phyloP scores from a whole-genome alignment of 2,329 filamentous ascomycete genomes.

The Domatiomyces catenatus region DNA sequence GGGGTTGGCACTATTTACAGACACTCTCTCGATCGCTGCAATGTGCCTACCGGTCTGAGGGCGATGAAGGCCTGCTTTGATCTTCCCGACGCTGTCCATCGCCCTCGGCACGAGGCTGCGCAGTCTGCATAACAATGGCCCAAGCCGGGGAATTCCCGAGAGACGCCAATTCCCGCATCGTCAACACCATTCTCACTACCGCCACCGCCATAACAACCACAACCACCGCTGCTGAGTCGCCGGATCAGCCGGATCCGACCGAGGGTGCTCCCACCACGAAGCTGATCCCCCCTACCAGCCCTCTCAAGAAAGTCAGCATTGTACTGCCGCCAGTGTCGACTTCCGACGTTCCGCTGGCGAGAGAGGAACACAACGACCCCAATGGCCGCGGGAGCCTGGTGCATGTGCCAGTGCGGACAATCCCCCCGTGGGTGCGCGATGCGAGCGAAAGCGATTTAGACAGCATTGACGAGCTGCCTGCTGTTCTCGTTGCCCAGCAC shows the following conservation, averaged over 20 bases:
- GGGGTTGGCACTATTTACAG: too few relatives aligned
- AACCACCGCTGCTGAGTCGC: not conserved
- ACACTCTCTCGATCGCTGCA: too few relatives aligned
- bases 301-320: not conserved
- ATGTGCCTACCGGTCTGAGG: too few relatives aligned
- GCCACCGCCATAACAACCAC: not conserved
- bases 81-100: not conserved
- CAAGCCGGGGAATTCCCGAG: not conserved
- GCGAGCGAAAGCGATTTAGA: conserved; percentile 27
- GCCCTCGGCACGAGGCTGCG: not conserved
- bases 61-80: too few relatives aligned
- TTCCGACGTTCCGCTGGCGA: not conserved
- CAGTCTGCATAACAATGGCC: not conserved
- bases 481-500: conserved; percentile 32
- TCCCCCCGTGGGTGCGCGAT: conserved; percentile 27
- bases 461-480: conserved; percentile 17
- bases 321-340: not conserved
- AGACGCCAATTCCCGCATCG: not conserved
- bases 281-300: not conserved
- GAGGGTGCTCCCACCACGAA: conserved; percentile 1
- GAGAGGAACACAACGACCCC: not conserved
- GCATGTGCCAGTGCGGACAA: conserved; percentile 2
- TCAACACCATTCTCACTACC: not conserved
- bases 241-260: conserved; percentile 1
- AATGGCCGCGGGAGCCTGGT: not conserved